phyloP scores from a whole-genome alignment of 345 rosid species.

The Trapa incisa region DNA sequence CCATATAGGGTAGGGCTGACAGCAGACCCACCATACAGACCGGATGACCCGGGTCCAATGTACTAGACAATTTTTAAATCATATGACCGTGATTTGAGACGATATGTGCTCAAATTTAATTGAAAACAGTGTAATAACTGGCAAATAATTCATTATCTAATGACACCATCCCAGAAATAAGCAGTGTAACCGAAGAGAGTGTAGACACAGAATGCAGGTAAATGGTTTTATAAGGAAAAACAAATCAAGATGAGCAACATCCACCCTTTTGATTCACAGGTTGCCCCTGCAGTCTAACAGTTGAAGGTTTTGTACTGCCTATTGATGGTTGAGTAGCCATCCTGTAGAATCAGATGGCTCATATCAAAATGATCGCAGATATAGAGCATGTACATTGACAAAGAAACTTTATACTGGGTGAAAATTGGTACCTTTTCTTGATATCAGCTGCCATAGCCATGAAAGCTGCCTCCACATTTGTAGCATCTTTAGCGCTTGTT shows the following conservation, averaged over 20 bases:
- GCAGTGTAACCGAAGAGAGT: neutral
- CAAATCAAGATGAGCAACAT: constrained; percentile 50
- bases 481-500: constrained; percentile 60
- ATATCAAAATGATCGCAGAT: neutral
- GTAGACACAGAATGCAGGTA: neutral
- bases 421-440: constrained; percentile 35
- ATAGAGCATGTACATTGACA: neutral
- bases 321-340: constrained; percentile 64
- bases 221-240: neutral
- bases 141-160: neutral
- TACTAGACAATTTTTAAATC: neutral
- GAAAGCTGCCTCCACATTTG: constrained; percentile 64
- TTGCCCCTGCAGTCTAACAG: constrained; percentile 59
- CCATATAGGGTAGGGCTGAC: too few species aligned
- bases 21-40: too few species aligned
- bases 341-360: constrained; percentile 14
- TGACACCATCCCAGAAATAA: neutral
- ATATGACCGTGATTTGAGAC: neutral
- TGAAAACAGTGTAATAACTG: neutral
- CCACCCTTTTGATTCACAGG: constrained; percentile 65
- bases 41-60: too few species aligned
- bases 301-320: constrained; percentile 41
- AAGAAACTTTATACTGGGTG: neutral
- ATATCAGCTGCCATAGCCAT: constrained; percentile 77
- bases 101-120: neutral